These are phyloP conservation scores for Calonectria ilicicola DNA, from an alignment of 2,329 filamentous ascomycete genomes.

Conservation along the genomic window DNA sequence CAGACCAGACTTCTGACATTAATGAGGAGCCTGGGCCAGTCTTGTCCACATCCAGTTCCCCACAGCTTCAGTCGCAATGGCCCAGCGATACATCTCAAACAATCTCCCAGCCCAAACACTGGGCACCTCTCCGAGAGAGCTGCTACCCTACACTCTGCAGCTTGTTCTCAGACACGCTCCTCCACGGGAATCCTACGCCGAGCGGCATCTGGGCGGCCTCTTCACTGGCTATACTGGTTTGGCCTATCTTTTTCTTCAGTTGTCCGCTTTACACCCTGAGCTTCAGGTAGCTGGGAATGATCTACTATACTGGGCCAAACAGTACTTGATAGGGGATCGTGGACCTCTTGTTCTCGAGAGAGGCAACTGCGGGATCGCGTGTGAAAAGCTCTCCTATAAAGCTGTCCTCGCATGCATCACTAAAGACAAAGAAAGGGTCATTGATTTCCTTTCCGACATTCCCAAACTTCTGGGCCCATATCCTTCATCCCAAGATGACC, in stretches of 20 bases:
- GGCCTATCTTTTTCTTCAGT: constrained; percentile 66
- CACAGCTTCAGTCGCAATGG: constrained; percentile 32
- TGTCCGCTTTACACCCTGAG: constrained; percentile 58
- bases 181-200: constrained; percentile 49
- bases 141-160: constrained; percentile 50
- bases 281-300: constrained; percentile 56
- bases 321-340: constrained; percentile 58
- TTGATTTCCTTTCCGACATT: constrained; percentile 55
- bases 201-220: constrained; percentile 57
- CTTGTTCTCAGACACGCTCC: constrained; percentile 51
- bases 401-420: constrained; percentile 59
- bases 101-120: constrained; percentile 46
- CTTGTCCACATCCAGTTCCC: constrained; percentile 11
- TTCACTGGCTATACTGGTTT: constrained; percentile 66
- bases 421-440: constrained; percentile 51
- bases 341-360: constrained; percentile 51
- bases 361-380: constrained; percentile 61
- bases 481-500: constrained; percentile 47
- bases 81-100: constrained; percentile 50
- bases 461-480: constrained; percentile 47
- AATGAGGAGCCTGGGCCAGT: constrained; percentile 9
- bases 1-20: neutral
- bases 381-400: constrained; percentile 60
- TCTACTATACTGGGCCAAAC: constrained; percentile 58
- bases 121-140: constrained; percentile 39